Base-by-base conservation (phyloP, 75 land plant genomes). In the Picea glauca region DNA sequence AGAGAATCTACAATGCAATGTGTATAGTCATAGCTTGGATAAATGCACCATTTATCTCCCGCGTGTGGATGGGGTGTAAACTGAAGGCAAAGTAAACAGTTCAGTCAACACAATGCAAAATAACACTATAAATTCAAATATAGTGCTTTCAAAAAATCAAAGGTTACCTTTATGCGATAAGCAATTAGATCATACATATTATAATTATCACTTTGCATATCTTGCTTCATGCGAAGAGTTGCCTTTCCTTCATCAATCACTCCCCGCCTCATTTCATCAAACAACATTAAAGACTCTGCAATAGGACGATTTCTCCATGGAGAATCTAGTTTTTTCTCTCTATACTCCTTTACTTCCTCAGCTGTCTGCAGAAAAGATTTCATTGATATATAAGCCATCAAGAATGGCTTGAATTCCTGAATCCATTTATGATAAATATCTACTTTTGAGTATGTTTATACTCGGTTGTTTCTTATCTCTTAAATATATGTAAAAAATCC, bases 101-200 rank as follows among this genome's bases (percentile, higher is more conserved):
- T 32, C 14, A 81, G 31, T 79, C 40, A 80, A 60, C 62, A 32
- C 38, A 60, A 18, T 4, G 30, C 62, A 11, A 80, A 33, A 63
- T 0, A 81, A 30, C 40, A 58, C 13, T 21, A 83, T 2, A 77
- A 35, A 46, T 66, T 67, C 43, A 57, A 67, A 77, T 21, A 50
- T 78, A 79, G 5, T n/a, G 38, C 0, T 33, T 46, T 6, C 20
- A 17, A 56, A 56, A 74, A 9, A 9, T 60, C 12, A 21, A 81
- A 81, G 23, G 1, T 80, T 84, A 81, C 99, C 98, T 96, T 96
- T 74, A 98, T 93, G 30, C 99, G 92, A 79, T 98, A 95, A 6
- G 99, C 99, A 85, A 98, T 93, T 59, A 98, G 87, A 80, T 98
- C 99, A 78, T 90, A 95, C 99, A 98, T 98, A 79, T 98, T 98